A percentile compares a stretch with the other conserved stretches of the same genome.
Conservation (phyloP, 257 asterid species). For the Forsythia suspensa region DNA sequence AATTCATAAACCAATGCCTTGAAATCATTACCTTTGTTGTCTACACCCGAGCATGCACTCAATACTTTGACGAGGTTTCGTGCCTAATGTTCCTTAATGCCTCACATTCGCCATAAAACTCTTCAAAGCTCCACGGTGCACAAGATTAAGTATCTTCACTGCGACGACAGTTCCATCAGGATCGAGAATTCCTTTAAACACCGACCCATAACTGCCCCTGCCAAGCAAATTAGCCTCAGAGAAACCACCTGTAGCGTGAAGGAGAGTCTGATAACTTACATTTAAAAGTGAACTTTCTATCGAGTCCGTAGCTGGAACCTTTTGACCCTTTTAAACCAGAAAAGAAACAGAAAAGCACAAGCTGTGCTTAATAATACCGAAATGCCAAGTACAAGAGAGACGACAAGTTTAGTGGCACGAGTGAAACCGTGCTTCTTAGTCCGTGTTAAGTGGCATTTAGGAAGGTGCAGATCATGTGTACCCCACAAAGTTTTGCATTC, state of each 20-base stretch:
- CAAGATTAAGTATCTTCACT: not conserved
- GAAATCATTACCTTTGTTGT: constrained; percentile 21
- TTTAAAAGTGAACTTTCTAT: no score
- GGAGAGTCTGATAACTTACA: no score
- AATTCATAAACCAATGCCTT: no score
- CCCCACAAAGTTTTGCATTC: constrained; percentile 25
- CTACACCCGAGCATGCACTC: constrained; percentile 38
- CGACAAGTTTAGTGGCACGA: no score
- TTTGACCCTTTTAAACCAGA: no score
- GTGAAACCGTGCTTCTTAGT: no score
- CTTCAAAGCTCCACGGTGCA: no score
- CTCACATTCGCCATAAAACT: no score
- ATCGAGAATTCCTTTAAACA: constrained; percentile 28
- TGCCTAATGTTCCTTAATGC: no score
- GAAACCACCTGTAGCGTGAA: constrained; percentile 33
- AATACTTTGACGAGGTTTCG: constrained; percentile 22
- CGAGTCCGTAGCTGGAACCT: no score
- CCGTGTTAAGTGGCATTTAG: not conserved
- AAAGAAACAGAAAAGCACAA: constrained; percentile 2
- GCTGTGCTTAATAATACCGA: not conserved
- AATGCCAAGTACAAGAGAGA: no score
- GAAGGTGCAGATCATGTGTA: constrained; percentile 7
- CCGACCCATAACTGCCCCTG: constrained; percentile 45
- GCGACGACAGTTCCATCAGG: constrained; percentile 26
- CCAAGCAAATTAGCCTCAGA: constrained; percentile 35